Evolutionary conservation across 2,329 filamentous ascomycete genomes (phyloP).

Genomic region (Chrysoporthe cubensis): DNA sequence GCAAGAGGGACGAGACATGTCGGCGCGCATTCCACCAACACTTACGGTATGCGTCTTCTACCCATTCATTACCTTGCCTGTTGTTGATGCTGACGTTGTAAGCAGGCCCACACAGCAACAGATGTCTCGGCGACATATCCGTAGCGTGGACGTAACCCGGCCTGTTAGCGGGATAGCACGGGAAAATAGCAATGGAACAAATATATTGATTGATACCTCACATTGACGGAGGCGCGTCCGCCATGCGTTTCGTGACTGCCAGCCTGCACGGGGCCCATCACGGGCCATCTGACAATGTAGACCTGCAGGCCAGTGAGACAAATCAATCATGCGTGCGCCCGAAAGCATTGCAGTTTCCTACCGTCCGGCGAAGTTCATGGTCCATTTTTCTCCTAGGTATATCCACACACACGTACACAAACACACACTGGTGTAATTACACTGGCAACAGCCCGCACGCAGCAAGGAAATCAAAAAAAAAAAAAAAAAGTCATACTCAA

Average conservation of each 20-base stretch:
- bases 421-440: neutral
- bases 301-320: too few species aligned
- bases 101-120: neutral
- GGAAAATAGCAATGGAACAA: neutral
- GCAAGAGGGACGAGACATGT: constrained; percentile 19
- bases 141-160: neutral
- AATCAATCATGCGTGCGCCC: too few species aligned
- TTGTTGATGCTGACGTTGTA: neutral
- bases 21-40: constrained; percentile 20
- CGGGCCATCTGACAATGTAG: too few species aligned
- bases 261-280: too few species aligned
- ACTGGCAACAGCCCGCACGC: neutral
- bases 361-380: neutral
- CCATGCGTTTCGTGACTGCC: neutral
- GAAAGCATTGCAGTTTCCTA: too few species aligned
- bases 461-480: neutral
- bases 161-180: neutral
- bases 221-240: neutral
- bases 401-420: neutral
- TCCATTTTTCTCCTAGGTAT: neutral
- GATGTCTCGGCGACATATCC: neutral
- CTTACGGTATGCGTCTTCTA: constrained; percentile 4
- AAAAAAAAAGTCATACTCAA: neutral
- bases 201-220: neutral
- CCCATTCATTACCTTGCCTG: neutral